Conservation (phyloP, 2,329 filamentous ascomycete genomes). For the Colletotrichum sp. region DNA sequence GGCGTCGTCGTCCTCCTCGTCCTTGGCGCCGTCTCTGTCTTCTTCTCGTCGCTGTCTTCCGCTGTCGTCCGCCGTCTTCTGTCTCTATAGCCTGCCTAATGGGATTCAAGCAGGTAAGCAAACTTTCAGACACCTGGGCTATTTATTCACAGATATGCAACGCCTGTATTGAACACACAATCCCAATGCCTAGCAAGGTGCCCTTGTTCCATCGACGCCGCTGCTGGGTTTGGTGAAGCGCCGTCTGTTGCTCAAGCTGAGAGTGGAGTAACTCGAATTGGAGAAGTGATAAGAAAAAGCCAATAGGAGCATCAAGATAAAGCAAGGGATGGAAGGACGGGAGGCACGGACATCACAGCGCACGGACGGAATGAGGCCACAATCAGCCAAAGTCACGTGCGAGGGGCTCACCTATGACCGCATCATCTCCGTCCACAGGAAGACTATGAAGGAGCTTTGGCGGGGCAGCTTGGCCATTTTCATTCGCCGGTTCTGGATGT, state of each 20-base stretch:
- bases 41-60: not conserved
- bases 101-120: not conserved
- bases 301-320: not conserved
- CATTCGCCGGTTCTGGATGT: constrained; percentile 8
- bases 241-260: not conserved
- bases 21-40: not conserved
- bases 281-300: not conserved
- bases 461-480: constrained; percentile 8
- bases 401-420: not conserved
- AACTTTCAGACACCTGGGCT: not conserved
- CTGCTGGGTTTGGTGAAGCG: not conserved
- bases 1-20: not conserved
- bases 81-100: not conserved
- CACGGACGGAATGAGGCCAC: not conserved
- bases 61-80: not conserved
- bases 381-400: not conserved
- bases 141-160: not conserved
- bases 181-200: not conserved
- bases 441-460: not conserved
- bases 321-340: not conserved
- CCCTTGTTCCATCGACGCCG: not conserved
- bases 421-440: not conserved
- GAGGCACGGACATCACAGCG: not conserved
- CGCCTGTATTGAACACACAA: not conserved
- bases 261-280: not conserved